Conservation (phyloP, 208 protist genomes). For the Leishmania major region DNA sequence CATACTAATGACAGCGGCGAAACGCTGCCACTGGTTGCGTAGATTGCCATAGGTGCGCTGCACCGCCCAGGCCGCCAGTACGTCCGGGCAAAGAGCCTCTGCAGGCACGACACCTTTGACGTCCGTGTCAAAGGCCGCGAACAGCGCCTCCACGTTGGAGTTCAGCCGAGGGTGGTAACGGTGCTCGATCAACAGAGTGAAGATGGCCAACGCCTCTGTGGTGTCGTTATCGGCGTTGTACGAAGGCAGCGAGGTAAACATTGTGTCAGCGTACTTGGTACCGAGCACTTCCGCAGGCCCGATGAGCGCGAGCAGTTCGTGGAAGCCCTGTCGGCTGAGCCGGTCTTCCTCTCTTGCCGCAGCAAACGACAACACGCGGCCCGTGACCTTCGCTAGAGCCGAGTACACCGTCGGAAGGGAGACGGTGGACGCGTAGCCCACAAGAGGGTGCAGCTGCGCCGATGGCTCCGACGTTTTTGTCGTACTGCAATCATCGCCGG, state of each 20-base stretch:
- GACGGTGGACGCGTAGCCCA: conserved; percentile 59
- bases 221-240: conserved; percentile 26
- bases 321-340: conserved; percentile 29
- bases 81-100: conserved; percentile 45
- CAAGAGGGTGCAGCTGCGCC: conserved; percentile 42
- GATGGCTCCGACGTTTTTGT: neutral
- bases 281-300: conserved; percentile 45
- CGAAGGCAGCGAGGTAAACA: conserved; percentile 45
- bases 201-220: conserved; percentile 35
- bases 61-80: conserved; percentile 63
- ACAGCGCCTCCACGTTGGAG: conserved; percentile 61
- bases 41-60: conserved; percentile 70
- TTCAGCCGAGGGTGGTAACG: conserved; percentile 61
- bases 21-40: conserved; percentile 65
- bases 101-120: conserved; percentile 44
- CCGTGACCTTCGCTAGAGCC: conserved; percentile 38
- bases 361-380: conserved; percentile 14
- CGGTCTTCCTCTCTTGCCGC: neutral
- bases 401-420: conserved; percentile 53
- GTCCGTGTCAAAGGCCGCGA: conserved; percentile 66
- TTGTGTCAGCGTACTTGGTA: conserved; percentile 36
- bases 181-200: conserved; percentile 62
- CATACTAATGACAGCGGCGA: conserved; percentile 46
- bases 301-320: conserved; percentile 31
- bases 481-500: neutral